These are phyloP conservation scores for Shiraia sp. DNA, from an alignment of 2,329 filamentous ascomycete genomes.

Conservation along the genomic window DNA sequence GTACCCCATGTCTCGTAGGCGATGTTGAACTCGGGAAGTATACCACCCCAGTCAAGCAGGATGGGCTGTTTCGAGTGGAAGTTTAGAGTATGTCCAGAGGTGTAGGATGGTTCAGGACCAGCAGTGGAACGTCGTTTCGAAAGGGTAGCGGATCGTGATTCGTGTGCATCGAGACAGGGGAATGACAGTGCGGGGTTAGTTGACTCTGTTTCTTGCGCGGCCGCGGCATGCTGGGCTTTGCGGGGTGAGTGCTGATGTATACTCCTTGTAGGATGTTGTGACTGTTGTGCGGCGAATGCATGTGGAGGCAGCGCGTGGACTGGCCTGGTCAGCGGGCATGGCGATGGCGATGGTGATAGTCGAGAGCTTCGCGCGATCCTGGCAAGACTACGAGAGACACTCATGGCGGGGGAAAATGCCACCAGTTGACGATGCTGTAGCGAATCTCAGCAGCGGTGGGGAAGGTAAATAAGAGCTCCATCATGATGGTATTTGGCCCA, in stretches of 20 bases:
- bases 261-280: conserved; percentile 24
- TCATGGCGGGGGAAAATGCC: conserved; percentile 26
- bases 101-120: conserved; percentile 93
- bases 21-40: conserved; percentile 84
- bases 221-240: conserved; percentile 29
- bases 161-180: conserved; percentile 48
- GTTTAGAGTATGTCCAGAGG: conserved; percentile 77
- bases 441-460: conserved; percentile 9
- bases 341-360: conserved; percentile 7
- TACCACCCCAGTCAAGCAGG: conserved; percentile 90
- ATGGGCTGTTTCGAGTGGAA: conserved; percentile 77
- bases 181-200: conserved; percentile 48
- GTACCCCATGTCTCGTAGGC: conserved; percentile 93
- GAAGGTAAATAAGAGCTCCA: conserved; percentile 9
- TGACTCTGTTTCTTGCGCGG: conserved; percentile 32
- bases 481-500: conserved; percentile 18
- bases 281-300: conserved; percentile 23
- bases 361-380: conserved; percentile 25
- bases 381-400: conserved; percentile 32
- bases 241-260: conserved; percentile 36
- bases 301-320: too few relatives aligned
- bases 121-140: conserved; percentile 64
- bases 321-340: conserved; percentile 11
- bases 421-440: conserved; percentile 3
- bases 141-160: conserved; percentile 66